These are phyloP conservation scores for Claviceps sp. DNA, from an alignment of 2,329 filamentous ascomycete genomes.

Conservation along the genomic window DNA sequence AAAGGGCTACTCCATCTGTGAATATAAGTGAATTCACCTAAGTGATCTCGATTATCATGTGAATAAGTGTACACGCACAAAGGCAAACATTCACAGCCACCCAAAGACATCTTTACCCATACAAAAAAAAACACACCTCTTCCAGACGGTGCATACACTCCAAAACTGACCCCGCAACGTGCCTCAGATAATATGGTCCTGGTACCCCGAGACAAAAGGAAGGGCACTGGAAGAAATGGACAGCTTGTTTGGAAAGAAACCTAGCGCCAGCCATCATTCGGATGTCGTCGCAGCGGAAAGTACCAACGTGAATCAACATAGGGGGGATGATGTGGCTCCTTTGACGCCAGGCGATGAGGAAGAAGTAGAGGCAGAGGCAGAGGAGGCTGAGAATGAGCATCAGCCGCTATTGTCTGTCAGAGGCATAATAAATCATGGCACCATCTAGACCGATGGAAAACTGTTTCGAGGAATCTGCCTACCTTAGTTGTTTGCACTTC, in stretches of 20 bases:
- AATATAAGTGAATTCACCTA: too few species aligned
- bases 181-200: conserved; percentile 24
- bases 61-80: too few species aligned
- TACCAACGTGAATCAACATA: too few species aligned
- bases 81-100: too few species aligned
- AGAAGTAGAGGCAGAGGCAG: not conserved
- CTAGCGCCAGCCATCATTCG: not conserved
- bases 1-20: too few species aligned
- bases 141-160: too few species aligned
- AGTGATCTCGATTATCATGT: too few species aligned
- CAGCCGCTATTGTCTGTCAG: conserved; percentile 3
- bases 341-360: not conserved
- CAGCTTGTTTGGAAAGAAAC: conserved; percentile 20
- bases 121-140: not conserved
- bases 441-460: too few species aligned
- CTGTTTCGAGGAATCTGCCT: not conserved
- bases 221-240: conserved; percentile 32
- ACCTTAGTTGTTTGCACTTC: too few species aligned
- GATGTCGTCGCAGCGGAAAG: not conserved
- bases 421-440: too few species aligned
- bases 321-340: not conserved
- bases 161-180: not conserved
- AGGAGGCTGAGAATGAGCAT: conserved; percentile 6
- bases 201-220: conserved; percentile 33
- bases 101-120: too few species aligned